Evolutionary conservation across 2,329 filamentous ascomycete species (phyloP), one percentile per base, ranked within the genome.

Genomic region (Chaetomium sp.): DNA sequence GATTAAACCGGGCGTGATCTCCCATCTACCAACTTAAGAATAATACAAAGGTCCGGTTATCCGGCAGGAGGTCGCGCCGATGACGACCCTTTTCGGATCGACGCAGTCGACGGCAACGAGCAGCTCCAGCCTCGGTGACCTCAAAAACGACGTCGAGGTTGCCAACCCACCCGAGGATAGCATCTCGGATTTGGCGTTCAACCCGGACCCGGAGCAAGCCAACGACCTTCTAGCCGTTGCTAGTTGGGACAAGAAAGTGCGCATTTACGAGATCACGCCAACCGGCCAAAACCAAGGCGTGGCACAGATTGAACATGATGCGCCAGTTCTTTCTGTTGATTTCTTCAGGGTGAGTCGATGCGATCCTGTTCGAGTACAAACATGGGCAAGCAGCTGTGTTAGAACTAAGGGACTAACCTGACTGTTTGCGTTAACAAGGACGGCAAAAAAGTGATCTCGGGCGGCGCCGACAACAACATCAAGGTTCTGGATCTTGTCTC

Each of bases 211-310:
- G 1, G 46, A 69, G 70, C 67, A 78, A 78, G 52, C 80, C 75
- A 71, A 71, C 62, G 90, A 97, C 66, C 88, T 95, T 69, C 79
- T 99, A 14, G 91, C 92, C 32, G 89, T 96, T 38, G 78, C 90
- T 48, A 96, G 90, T 65, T 99, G 94, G 94, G 94, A 99, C 74
- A 95, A 95, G 77, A 95, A 96, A 71, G 90, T 97, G 61, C 87
- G 91, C 68, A 92, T 99, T 69, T 99, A 97, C 75, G 90, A 97
- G 72, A 90, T 97, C 69, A 84, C 86, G 62, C 74, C 74, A 55
- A 84, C 84, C 62, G 90, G 91, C 44, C 82, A 88, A 68, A 92
- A 88, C 67, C 84, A 90, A 69, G 91, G 90, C 49, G 92, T 91
- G 67, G 90, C 90, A 60, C 76, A 87, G 57, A 95, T 94, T 68